Evolutionary conservation across 306 rosid genomes (phyloP), one percentile per base, ranked within the genome.

Genomic region (Vigna nakashimae): DNA sequence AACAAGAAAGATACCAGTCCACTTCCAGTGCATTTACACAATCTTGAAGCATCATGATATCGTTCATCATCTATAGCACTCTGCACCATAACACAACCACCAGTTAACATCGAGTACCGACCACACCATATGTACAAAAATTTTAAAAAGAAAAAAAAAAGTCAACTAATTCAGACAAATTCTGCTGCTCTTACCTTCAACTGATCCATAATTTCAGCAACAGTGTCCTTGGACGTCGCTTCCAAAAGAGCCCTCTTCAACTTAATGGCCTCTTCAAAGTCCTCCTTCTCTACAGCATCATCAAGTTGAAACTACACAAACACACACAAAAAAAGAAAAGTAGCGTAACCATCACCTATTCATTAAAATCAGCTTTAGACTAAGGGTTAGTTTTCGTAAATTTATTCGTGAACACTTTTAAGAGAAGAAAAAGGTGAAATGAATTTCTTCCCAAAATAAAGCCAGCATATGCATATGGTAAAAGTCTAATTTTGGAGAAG

Each of bases 271-370:
- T 93, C 99, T 59, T 87, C 86, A 67, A 92, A 96, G 69, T 96
- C 98, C 81, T 96, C 92, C 75, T 91, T 96, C 85, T 93, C 98
- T 79, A 96, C 83, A 28, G 99, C 97, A 78, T 96, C 99, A 81
- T 96, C 99, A 42, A 96, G 97, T 91, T 93, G 97, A 87, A 96
- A 92, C 99, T 96, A 28, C 32, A 73, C 9, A 65, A 76, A 51
- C 59, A 60, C 42, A 13, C 28, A 24, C 28, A 24, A 24, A 24
- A 24, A 24, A 26, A 26, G 2, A 2, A 26, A 26, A 80, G 77
- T 43, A 76, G 55, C 7, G 42, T 52, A 26, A 30, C 32, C 18
- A 65, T 3, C 26, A 16, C 53, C 43, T 7, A 58, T 48, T 17
- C 20, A 55, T 20, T 4, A 55, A 55, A 20, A 55, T 55, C 6